phyloP scores from a whole-genome alignment of 2,329 filamentous ascomycete genomes.

The Colletotrichum liaoningense region DNA sequence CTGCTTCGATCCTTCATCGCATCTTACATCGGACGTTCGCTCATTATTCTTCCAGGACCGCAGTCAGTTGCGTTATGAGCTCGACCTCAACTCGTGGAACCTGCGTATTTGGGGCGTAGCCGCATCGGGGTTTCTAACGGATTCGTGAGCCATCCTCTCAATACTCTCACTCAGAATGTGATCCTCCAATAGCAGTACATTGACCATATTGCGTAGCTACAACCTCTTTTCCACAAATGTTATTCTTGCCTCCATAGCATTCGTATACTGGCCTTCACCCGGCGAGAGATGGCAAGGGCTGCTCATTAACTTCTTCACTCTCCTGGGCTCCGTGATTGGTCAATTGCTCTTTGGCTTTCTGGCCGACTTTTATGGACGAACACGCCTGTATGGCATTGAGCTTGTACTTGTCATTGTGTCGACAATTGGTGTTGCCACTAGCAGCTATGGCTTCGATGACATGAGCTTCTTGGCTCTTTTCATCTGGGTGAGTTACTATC shows the following conservation, averaged over 20 bases:
- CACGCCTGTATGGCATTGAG: constrained; percentile 67
- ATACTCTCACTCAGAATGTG: not conserved
- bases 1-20: constrained; percentile 11
- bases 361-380: constrained; percentile 66
- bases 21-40: not conserved
- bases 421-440: constrained; percentile 67
- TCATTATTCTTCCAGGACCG: constrained; percentile 54
- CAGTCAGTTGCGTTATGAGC: constrained; percentile 62
- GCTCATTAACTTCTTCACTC: constrained; percentile 64
- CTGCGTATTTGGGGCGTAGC: constrained; percentile 65
- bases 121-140: constrained; percentile 65
- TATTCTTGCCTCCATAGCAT: constrained; percentile 63
- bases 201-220: constrained; percentile 49
- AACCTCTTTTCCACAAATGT: constrained; percentile 67
- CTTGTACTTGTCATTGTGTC: constrained; percentile 66
- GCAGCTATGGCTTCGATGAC: constrained; percentile 60
- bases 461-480: constrained; percentile 63
- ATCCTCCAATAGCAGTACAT: not conserved
- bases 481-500: constrained; percentile 51
- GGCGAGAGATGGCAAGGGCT: constrained; percentile 56
- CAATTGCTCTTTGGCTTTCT: constrained; percentile 65
- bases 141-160: constrained; percentile 54
- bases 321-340: constrained; percentile 63
- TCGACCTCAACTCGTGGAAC: constrained; percentile 67
- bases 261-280: constrained; percentile 62